These are phyloP conservation scores for Nothopassalora personata DNA, from an alignment of 2,329 filamentous ascomycete species.

Conservation along the genomic window DNA sequence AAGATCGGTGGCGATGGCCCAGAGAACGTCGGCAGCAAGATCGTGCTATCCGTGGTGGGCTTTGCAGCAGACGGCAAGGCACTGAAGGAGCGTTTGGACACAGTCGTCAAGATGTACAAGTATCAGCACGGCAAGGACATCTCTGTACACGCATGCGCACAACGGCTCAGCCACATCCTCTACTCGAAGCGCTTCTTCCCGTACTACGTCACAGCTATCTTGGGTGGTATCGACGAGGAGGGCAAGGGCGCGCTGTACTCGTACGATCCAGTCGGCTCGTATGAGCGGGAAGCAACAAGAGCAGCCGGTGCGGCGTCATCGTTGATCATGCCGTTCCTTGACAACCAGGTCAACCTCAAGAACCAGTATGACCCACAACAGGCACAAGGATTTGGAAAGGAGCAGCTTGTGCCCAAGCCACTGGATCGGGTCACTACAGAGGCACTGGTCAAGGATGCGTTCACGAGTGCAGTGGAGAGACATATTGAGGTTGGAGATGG, in stretches of 20 bases:
- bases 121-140: slow-evolving; percentile 98
- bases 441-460: slow-evolving; percentile 89
- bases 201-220: slow-evolving; percentile 93
- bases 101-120: slow-evolving; percentile 96
- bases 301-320: slow-evolving; percentile 79
- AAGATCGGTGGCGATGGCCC: slow-evolving; percentile 88
- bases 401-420: slow-evolving; percentile 63
- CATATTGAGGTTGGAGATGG: slow-evolving; percentile 98
- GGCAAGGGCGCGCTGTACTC: slow-evolving; percentile 92
- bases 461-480: slow-evolving; percentile 94
- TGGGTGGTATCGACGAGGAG: slow-evolving; percentile 90
- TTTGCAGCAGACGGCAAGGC: slow-evolving; percentile 94
- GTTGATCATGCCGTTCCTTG: slow-evolving; percentile 97
- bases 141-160: slow-evolving; percentile 87
- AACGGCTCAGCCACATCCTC: slow-evolving; percentile 88
- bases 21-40: slow-evolving; percentile 75
- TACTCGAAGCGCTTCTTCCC: slow-evolving; percentile 99
- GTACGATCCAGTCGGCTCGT: slow-evolving; percentile 96
- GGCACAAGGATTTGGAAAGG: slow-evolving; percentile 73
- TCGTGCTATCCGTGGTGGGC: slow-evolving; percentile 89
- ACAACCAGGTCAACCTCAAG: slow-evolving; percentile 99
- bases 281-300: slow-evolving; percentile 93
- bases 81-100: slow-evolving; percentile 87
- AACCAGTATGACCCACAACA: slow-evolving; percentile 92
- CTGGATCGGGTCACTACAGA: slow-evolving; percentile 70